Evolutionary conservation across 2,329 filamentous ascomycete species (phyloP).

Genomic region (Herpotrichia juniperi): DNA sequence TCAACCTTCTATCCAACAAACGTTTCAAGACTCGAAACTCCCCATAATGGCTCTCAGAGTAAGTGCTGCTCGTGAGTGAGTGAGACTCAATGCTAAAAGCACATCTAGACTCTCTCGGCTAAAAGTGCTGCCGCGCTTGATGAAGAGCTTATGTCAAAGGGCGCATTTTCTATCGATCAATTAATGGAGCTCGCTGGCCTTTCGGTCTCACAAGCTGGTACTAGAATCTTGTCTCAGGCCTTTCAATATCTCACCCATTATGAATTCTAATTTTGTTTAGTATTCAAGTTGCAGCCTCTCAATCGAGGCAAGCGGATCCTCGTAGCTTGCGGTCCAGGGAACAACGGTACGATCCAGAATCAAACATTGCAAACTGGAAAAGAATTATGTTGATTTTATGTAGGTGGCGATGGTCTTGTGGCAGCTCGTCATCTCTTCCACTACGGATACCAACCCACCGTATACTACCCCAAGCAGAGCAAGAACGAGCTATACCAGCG

Average conservation of each 20-base stretch:
- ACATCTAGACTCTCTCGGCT: constrained; percentile 75
- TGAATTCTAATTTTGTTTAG: constrained; percentile 52
- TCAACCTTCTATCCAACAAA: not conserved
- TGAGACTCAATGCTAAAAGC: constrained; percentile 2
- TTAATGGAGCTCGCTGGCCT: constrained; percentile 96
- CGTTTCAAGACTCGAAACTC: not conserved
- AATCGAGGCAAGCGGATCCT: constrained; percentile 74
- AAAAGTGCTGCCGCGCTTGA: constrained; percentile 90
- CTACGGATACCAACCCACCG: constrained; percentile 85
- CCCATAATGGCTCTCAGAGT: constrained; percentile 31
- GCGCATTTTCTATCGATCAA: constrained; percentile 92
- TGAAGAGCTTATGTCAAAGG: constrained; percentile 88
- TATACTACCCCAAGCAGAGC: constrained; percentile 92
- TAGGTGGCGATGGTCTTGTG: constrained; percentile 92
- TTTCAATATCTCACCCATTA: not conserved
- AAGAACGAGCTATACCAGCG: constrained; percentile 93
- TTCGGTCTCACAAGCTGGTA: constrained; percentile 88
- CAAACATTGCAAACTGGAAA: not conserved
- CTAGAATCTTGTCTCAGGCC: not conserved
- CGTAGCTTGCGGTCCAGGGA: constrained; percentile 86
- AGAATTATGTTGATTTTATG: not conserved
- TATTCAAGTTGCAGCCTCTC: constrained; percentile 83
- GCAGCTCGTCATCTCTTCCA: constrained; percentile 89
- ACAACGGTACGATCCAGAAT: constrained; percentile 53
- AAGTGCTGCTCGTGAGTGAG: not conserved